Evolutionary conservation across 495 filamentous ascomycete species (phyloP), one percentile per base, ranked within the genome.

Genomic region (Daldinia decipiens): DNA sequence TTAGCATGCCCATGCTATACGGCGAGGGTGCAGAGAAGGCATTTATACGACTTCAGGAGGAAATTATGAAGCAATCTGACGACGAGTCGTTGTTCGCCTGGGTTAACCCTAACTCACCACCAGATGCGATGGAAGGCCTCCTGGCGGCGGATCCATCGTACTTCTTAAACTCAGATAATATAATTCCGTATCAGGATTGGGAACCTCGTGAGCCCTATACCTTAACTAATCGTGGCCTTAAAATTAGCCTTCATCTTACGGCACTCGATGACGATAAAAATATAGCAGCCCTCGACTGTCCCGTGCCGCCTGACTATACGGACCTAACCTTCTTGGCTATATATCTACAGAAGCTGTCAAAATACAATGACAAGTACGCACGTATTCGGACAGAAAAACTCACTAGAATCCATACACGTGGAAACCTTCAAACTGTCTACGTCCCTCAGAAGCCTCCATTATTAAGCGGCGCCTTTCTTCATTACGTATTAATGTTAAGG

Each of bases 41-140:
- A 11, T 76, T 78, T 45, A 50, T 66, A 43, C 52, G 75, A 31
- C 68, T 78, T 1, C 76, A 77, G 31, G 76, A 77, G 43, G 73
- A 68, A 31, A 76, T 77, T 34, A 55, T 55, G 52, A 55, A 55
- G 19, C 52, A 55, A 36, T 55, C 65, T 1, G 65, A 63, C 17
- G 59, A 56, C 26, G 40, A 69, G 26, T 38, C 66, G 4, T 27
- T 54, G 1, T 50, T 63, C 31, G 39, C 66, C 31, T 45, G 52
- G 52, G 43, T 47, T 2, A 47, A 47, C 43, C 43, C 8, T 9
- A 9, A 47, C 43, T 12, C 19, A 4, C 19, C 3, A 21, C 9
- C 43, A 47, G 19, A 47, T 12, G 43, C 9, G 19, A 47, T 19
- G 43, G 17, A 47, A 3, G 43, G 43, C 43, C 43, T 47, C 43